These are phyloP conservation scores for Tephrocybe sp. DNA, from an alignment of 768 basidiomycete genomes.

Conservation along the genomic window DNA sequence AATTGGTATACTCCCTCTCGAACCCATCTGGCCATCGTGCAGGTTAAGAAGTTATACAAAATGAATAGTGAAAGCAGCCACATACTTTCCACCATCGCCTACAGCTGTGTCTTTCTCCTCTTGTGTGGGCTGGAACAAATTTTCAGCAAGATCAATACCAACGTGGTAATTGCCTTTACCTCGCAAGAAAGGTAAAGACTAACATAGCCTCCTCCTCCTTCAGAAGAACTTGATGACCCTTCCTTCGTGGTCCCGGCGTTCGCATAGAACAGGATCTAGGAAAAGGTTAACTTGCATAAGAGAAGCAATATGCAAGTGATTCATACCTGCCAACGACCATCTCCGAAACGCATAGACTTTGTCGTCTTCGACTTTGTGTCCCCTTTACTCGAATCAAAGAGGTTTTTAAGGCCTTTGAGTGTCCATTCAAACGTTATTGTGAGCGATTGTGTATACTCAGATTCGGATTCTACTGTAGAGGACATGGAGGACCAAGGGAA, in stretches of 20 bases:
- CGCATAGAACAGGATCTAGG: conserved; percentile 78
- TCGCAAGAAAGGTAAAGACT: conserved; percentile 84
- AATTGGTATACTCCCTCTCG: conserved; percentile 86
- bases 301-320: not conserved
- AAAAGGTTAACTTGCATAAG: not conserved
- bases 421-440: conserved; percentile 78
- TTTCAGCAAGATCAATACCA: not conserved
- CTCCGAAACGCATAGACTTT: conserved; percentile 75
- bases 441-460: conserved; percentile 50
- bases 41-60: too few relatives aligned
- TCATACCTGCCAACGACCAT: conserved; percentile 72
- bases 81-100: conserved; percentile 53
- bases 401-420: conserved; percentile 60
- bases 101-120: conserved; percentile 72
- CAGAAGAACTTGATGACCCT: conserved; percentile 28
- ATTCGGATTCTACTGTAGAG: conserved; percentile 21
- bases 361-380: conserved; percentile 76
- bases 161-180: too few relatives aligned
- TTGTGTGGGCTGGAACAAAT: conserved; percentile 59
- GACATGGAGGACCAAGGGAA: not conserved
- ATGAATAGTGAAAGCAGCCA: not conserved
- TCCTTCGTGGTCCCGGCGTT: conserved; percentile 71
- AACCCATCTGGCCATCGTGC: conserved; percentile 65
- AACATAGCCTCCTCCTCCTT: conserved; percentile 48
- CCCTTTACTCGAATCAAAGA: conserved; percentile 82